These are phyloP conservation scores for Acrasis kona DNA, from an alignment of 78 protist species.

Conservation along the genomic window DNA sequence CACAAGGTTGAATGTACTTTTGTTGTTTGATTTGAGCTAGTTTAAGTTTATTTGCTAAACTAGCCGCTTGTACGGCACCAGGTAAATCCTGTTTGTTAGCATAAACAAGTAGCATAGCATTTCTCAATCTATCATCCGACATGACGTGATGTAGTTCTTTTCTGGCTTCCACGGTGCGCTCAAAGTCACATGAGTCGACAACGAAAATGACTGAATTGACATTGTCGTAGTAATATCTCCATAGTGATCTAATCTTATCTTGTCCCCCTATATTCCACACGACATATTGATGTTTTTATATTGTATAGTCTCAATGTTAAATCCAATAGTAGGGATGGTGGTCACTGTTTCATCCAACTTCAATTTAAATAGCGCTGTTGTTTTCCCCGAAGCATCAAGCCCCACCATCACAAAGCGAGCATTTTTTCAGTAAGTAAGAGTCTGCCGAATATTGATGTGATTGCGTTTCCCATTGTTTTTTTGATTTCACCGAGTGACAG, in stretches of 20 bases:
- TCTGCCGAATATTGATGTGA: background rate
- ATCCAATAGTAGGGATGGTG: slow-evolving; percentile 12
- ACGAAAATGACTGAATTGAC: slow-evolving; percentile 34
- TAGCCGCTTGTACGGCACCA: slow-evolving; percentile 25
- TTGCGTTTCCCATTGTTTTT: slow-evolving; percentile 22
- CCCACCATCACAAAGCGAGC: slow-evolving; percentile 31
- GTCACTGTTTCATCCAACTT: background rate
- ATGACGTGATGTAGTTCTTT: slow-evolving; percentile 66
- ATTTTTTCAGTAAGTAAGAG: slow-evolving; percentile 47
- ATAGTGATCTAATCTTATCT: slow-evolving; percentile 31
- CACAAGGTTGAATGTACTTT: slow-evolving; percentile 19
- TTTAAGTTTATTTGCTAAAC: slow-evolving; percentile 27
- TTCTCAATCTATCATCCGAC: slow-evolving; percentile 42
- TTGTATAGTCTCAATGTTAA: slow-evolving; percentile 35
- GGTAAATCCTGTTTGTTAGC: slow-evolving; percentile 84
- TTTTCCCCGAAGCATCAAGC: slow-evolving; percentile 11
- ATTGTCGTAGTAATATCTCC: slow-evolving; percentile 35
- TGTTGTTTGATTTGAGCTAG: slow-evolving; percentile 25
- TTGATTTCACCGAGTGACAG: too few relatives aligned
- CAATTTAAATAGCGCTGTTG: background rate
- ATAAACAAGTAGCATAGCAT: slow-evolving; percentile 63
- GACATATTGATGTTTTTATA: slow-evolving; percentile 6
- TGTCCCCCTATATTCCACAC: slow-evolving; percentile 44
- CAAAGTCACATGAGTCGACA: slow-evolving; percentile 28
- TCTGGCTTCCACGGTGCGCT: slow-evolving; percentile 14